Evolutionary conservation across 208 protist genomes (phyloP).

Genomic region (Leishmania mexicana): DNA sequence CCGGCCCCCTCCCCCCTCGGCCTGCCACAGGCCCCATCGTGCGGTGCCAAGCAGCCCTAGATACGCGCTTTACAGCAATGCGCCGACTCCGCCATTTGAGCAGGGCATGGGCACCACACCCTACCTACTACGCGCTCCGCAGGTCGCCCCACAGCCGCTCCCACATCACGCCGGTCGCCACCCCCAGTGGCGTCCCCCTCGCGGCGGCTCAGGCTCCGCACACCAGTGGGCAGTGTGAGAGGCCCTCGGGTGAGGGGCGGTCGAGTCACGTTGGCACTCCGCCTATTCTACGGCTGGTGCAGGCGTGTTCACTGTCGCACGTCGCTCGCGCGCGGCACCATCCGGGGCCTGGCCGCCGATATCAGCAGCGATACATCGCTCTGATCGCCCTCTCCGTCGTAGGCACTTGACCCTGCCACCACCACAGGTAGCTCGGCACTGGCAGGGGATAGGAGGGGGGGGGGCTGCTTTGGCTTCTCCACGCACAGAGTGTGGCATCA

Average conservation of each 20-base stretch:
- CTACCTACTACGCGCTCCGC: neutral
- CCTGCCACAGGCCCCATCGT: neutral
- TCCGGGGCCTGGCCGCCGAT: neutral
- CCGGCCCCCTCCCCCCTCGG: neutral
- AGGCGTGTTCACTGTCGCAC: neutral
- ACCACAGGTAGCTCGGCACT: neutral
- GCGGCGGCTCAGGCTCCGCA: neutral
- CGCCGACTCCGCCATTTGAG: neutral
- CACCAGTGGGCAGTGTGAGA: neutral
- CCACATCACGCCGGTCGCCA: neutral
- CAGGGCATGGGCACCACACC: neutral
- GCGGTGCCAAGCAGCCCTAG: neutral
- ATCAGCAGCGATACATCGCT: neutral
- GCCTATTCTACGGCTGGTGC: neutral
- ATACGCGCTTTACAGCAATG: neutral
- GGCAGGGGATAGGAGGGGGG: neutral
- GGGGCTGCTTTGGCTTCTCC: neutral
- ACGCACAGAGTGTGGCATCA: neutral
- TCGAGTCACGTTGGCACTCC: neutral
- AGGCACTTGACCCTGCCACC: neutral
- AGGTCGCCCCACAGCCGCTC: neutral
- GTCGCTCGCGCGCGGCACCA: neutral
- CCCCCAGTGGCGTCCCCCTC: neutral
- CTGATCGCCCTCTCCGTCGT: neutral
- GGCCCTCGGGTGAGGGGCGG: neutral